These are phyloP conservation scores for Aaosphaeria pasadenensis DNA, from an alignment of 2,329 filamentous ascomycete species.

Conservation along the genomic window DNA sequence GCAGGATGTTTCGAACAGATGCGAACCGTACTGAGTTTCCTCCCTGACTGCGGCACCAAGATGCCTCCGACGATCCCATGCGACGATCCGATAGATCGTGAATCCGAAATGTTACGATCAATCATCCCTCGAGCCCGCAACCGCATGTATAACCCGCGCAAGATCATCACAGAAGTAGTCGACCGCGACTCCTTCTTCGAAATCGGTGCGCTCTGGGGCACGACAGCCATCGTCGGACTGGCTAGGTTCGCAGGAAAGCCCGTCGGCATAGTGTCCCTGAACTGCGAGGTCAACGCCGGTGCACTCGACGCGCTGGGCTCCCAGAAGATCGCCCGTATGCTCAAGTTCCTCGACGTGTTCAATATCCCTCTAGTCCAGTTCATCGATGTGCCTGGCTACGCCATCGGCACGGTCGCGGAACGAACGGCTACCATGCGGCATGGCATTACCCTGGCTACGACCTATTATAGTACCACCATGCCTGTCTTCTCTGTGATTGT, in stretches of 20 bases:
- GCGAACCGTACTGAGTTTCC: conserved; percentile 53
- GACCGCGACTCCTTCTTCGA: conserved; percentile 60
- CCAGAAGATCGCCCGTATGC: conserved; percentile 58
- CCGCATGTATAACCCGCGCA: conserved; percentile 59
- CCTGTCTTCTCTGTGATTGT: conserved; percentile 64
- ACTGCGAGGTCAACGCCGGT: conserved; percentile 59
- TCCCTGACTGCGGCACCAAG: conserved; percentile 57
- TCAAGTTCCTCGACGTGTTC: conserved; percentile 65
- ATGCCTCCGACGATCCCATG: conserved; percentile 50
- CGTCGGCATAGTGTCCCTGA: conserved; percentile 58
- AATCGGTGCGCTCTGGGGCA: conserved; percentile 62
- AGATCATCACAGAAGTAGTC: conserved; percentile 57
- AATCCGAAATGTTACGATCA: conserved; percentile 49
- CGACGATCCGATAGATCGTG: conserved; percentile 50
- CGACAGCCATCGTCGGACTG: conserved; percentile 59
- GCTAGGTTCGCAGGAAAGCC: conserved; percentile 57
- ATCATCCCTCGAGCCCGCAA: conserved; percentile 58
- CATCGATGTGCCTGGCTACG: conserved; percentile 60
- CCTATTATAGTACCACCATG: conserved; percentile 62
- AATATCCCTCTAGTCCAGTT: conserved; percentile 64
- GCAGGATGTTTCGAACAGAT: conserved; percentile 62
- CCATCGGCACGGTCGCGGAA: conserved; percentile 62
- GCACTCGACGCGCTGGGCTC: conserved; percentile 60
- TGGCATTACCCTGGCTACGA: conserved; percentile 58
- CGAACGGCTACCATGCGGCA: conserved; percentile 63